These are phyloP conservation scores for Cercospora sp. DNA, from an alignment of 2,329 filamentous ascomycete species.

Conservation along the genomic window DNA sequence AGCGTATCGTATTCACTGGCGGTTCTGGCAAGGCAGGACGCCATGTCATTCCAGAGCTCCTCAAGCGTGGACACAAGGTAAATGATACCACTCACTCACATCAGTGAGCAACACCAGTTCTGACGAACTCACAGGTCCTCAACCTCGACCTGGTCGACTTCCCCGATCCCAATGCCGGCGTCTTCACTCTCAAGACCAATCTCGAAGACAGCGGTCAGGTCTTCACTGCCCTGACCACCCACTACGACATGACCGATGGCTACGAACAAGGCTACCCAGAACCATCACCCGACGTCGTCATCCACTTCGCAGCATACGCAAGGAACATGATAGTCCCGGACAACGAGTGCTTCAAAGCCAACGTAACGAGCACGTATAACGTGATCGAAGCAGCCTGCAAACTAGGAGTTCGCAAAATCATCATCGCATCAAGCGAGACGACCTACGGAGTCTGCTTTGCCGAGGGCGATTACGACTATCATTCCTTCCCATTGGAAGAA, in stretches of 20 bases:
- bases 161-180: slow-evolving; percentile 41
- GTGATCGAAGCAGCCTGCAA: slow-evolving; percentile 64
- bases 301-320: slow-evolving; percentile 62
- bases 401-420: slow-evolving; percentile 62
- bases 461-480: slow-evolving; percentile 59
- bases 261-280: slow-evolving; percentile 49
- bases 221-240: slow-evolving; percentile 58
- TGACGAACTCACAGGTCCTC: slow-evolving; percentile 42
- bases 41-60: slow-evolving; percentile 56
- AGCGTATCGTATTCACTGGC: slow-evolving; percentile 56
- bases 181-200: slow-evolving; percentile 59
- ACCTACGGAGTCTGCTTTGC: slow-evolving; percentile 64
- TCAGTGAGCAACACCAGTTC: background rate
- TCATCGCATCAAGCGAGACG: slow-evolving; percentile 61
- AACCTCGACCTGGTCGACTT: slow-evolving; percentile 57
- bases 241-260: slow-evolving; percentile 54
- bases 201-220: slow-evolving; percentile 58
- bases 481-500: slow-evolving; percentile 61
- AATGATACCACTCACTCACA: background rate
- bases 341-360: slow-evolving; percentile 59
- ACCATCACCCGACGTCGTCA: slow-evolving; percentile 59
- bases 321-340: slow-evolving; percentile 64
- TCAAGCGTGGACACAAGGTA: slow-evolving; percentile 51
- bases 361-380: slow-evolving; percentile 61
- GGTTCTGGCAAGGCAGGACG: slow-evolving; percentile 59